These are phyloP conservation scores for Tardiomyces blankii DNA, from an alignment of 1,139 yeast genomes.

Conservation along the genomic window DNA sequence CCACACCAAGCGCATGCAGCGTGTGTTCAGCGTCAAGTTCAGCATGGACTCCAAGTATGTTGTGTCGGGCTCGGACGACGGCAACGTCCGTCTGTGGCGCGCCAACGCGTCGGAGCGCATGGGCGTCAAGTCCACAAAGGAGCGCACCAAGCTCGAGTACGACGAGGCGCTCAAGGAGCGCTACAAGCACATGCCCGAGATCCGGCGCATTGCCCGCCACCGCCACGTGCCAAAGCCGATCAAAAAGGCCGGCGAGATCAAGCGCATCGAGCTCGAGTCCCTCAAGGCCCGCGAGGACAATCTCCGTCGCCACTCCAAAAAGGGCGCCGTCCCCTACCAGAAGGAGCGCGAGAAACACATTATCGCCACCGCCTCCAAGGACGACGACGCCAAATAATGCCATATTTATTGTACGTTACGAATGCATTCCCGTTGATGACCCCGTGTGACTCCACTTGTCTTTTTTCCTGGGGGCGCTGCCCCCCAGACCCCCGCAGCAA, in stretches of 20 bases:
- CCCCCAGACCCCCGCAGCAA: too few species aligned
- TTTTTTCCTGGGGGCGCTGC: too few species aligned
- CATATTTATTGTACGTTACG: too few species aligned
- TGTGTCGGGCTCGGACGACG: conserved; percentile 89
- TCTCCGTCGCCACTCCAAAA: conserved; percentile 64
- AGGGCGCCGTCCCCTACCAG: conserved; percentile 47
- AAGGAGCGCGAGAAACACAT: conserved; percentile 76
- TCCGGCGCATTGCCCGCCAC: conserved; percentile 78
- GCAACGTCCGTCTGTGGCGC: conserved; percentile 91
- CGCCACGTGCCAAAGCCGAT: conserved; percentile 80
- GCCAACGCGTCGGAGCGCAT: conserved; percentile 76
- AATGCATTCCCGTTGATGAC: too few species aligned
- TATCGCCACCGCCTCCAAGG: conserved; percentile 49
- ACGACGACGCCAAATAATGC: conserved; percentile 9
- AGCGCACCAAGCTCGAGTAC: conserved; percentile 77
- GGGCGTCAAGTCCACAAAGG: conserved; percentile 67
- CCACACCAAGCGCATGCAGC: conserved; percentile 97
- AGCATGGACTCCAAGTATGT: conserved; percentile 85
- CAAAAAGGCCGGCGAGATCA: conserved; percentile 82
- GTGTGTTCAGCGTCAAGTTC: conserved; percentile 71
- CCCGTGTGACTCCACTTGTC: too few species aligned
- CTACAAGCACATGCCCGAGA: conserved; percentile 94
- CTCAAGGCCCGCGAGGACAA: conserved; percentile 74
- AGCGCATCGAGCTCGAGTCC: conserved; percentile 59
- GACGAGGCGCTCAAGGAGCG: conserved; percentile 86